Evolutionary conservation across 805 yeast genomes (phyloP).

Genomic region (Lipomyces lipofer): DNA sequence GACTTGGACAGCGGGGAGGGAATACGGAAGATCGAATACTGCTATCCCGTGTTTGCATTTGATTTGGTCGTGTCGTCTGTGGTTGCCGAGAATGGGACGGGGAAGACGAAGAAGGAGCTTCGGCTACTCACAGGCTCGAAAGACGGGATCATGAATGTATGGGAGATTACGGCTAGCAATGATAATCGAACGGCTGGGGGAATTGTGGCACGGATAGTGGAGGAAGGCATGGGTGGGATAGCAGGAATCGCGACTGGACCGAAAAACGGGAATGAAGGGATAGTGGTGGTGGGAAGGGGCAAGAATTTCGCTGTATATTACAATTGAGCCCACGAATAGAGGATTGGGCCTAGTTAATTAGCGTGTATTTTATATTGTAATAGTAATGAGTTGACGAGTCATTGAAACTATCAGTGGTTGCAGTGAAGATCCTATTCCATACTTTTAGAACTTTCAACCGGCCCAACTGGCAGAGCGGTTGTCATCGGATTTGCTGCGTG

Average conservation of each 20-base stretch:
- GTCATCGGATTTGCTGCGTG: too few relatives aligned
- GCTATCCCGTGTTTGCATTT: conserved; percentile 22
- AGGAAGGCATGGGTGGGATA: conserved; percentile 21
- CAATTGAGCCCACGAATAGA: too few relatives aligned
- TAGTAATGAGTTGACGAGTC: too few relatives aligned
- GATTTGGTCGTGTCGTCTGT: conserved; percentile 3
- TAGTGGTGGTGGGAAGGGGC: conserved; percentile 11
- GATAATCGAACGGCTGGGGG: background rate
- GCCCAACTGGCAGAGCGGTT: too few relatives aligned
- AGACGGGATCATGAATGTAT: conserved; percentile 21
- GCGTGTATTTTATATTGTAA: too few relatives aligned
- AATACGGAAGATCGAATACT: conserved; percentile 21
- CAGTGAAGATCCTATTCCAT: too few relatives aligned
- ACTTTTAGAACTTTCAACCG: too few relatives aligned
- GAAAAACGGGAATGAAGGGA: background rate
- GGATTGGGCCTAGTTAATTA: too few relatives aligned
- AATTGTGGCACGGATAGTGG: background rate
- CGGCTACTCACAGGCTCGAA: conserved; percentile 24
- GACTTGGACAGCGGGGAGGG: conserved; percentile 17
- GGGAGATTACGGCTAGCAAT: too few relatives aligned
- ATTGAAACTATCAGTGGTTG: too few relatives aligned
- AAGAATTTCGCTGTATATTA: conserved; percentile 16
- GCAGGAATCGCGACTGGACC: conserved; percentile 9
- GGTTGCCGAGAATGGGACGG: background rate
- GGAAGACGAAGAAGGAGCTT: background rate